Evolutionary conservation across 75 land plant species (phyloP), one percentile per base, ranked within the genome.

Genomic region (Pseudotsuga menziesii): DNA sequence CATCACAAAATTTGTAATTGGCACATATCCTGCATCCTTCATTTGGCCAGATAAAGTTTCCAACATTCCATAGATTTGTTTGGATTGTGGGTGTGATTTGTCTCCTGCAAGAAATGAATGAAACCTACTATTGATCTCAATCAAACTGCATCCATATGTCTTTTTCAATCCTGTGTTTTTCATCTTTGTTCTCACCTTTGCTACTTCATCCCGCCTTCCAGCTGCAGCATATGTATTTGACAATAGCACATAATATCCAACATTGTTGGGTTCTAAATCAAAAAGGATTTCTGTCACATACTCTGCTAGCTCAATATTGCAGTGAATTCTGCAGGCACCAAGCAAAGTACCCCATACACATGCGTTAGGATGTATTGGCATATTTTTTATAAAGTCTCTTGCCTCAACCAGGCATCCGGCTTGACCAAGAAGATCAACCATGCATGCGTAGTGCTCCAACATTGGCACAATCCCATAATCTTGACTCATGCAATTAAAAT

Each of bases 261-360:
- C 27, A 25, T 73, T 55, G 52, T 73, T 27, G 13, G 57, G 58
- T 41, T 73, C 57, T 22, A 89, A 75, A 58, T 81, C 72, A 7
- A 58, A 74, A 29, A 87, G 80, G 25, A 84, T 54, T 5, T 85
- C 60, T 52, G 83, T 12, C 19, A 85, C 88, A 29, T 73, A 20
- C 72, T 85, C 86, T 71, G 78, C 93, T n/a, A 89, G 27, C 35
- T 76, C 22, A 2, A 87, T 71, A 83, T 91, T 81, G 39, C 83
- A 82, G 58, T 89, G 87, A 75, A 82, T 84, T 72, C 79, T 80
- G 76, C 89, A 84, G 14, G 89, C 75, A 73, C 58, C 32, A 71
- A 90, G 58, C 27, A 93, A 74, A 15, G 94, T 85, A 15, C 85
- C 84, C 94, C 94, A 91, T 20, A 91, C 82, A 26, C 79, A 78